A percentile compares a stretch with the other conserved stretches of the same genome.
Conservation (phyloP, 2,329 filamentous ascomycete genomes). For the Dichotomopilus funicola region DNA sequence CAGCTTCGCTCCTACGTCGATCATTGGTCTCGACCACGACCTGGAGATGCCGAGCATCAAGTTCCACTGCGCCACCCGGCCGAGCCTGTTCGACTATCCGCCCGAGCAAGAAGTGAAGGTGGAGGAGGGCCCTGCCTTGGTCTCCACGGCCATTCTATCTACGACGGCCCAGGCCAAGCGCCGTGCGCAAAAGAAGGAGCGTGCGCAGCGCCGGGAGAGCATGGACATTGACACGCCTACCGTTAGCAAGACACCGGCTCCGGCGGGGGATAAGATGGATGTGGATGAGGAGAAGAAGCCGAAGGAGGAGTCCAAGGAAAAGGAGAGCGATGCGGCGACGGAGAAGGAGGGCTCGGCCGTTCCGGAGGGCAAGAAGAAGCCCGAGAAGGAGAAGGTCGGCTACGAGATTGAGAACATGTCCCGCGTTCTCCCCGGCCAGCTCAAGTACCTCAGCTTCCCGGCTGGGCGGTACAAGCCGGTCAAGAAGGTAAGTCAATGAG, state of each 20-base stretch:
- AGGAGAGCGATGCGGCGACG: slow-evolving; percentile 45
- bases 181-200: slow-evolving; percentile 88
- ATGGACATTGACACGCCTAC: slow-evolving; percentile 89
- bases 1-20: slow-evolving; percentile 91
- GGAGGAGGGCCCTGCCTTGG: slow-evolving; percentile 86
- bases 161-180: slow-evolving; percentile 97
- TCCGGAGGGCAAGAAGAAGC: slow-evolving; percentile 72
- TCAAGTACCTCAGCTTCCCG: slow-evolving; percentile 93
- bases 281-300: slow-evolving; percentile 59
- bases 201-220: slow-evolving; percentile 79
- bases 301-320: slow-evolving; percentile 50
- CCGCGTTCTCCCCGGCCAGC: slow-evolving; percentile 80
- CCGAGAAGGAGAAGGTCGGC: slow-evolving; percentile 92
- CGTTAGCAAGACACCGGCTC: slow-evolving; percentile 52
- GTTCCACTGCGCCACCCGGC: slow-evolving; percentile 89
- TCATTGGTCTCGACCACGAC: slow-evolving; percentile 91
- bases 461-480: slow-evolving; percentile 89
- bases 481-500: slow-evolving; percentile 56
- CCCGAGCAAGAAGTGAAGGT: slow-evolving; percentile 93
- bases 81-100: slow-evolving; percentile 95
- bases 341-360: slow-evolving; percentile 51
- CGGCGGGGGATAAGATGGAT: slow-evolving; percentile 79
- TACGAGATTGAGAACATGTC: slow-evolving; percentile 98
- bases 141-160: slow-evolving; percentile 91
- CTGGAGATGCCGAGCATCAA: slow-evolving; percentile 91